Conservation (phyloP, 352 stramenopile genomes). For the Pythium myriotylum region DNA sequence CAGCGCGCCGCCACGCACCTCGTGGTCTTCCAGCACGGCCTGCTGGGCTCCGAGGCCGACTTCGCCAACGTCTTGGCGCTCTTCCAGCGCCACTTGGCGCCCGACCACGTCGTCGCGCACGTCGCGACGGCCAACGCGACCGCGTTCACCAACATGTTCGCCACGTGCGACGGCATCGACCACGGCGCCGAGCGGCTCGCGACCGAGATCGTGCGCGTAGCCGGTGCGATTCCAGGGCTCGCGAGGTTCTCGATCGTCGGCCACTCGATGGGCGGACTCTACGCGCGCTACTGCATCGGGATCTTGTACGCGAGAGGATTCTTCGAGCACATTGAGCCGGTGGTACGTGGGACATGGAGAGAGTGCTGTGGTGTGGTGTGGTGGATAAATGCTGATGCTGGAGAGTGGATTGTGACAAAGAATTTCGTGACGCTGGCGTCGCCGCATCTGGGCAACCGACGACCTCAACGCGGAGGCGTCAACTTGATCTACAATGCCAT, state of each 20-base stretch:
- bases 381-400: too few species aligned
- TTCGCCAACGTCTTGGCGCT: conserved; percentile 60
- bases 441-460: conserved; percentile 73
- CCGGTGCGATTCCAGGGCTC: conserved; percentile 56
- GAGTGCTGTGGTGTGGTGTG: neutral
- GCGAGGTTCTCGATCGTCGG: conserved; percentile 73
- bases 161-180: conserved; percentile 82
- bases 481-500: conserved; percentile 74
- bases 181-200: conserved; percentile 62
- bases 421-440: conserved; percentile 83
- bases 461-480: conserved; percentile 49
- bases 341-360: conserved; percentile 39
- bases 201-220: conserved; percentile 60
- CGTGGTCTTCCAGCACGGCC: conserved; percentile 72
- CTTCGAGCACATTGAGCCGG: conserved; percentile 68
- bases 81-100: conserved; percentile 45
- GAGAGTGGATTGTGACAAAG: too few species aligned
- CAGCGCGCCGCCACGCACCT: conserved; percentile 42
- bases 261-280: conserved; percentile 80
- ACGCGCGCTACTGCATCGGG: conserved; percentile 76
- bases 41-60: conserved; percentile 65
- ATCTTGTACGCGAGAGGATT: conserved; percentile 66
- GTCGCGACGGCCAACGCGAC: conserved; percentile 49
- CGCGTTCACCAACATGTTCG: conserved; percentile 54
- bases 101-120: conserved; percentile 52